Evolutionary conservation across 1,284 basidiomycete species (phyloP).

Genomic region (Tetrapyrgos nigripes): DNA sequence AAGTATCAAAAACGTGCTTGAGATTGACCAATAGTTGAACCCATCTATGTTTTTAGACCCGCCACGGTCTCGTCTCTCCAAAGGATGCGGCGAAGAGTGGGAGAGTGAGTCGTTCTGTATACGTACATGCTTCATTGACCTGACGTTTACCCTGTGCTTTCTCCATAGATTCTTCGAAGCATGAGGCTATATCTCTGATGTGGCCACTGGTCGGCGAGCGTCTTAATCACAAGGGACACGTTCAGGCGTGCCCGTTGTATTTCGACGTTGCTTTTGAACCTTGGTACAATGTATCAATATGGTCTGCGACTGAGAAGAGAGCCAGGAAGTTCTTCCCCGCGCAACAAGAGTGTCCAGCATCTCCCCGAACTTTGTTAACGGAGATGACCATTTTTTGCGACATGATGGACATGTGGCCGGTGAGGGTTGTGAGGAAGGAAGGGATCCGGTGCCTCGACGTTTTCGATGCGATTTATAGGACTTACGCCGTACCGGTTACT

Average conservation of each 20-base stretch:
- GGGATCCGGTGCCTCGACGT: conserved; percentile 60
- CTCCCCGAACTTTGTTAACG: conserved; percentile 9
- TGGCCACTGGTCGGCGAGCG: conserved; percentile 8
- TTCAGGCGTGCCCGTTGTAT: background rate
- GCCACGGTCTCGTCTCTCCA: background rate
- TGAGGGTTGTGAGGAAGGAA: conserved; percentile 45
- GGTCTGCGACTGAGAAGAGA: conserved; percentile 2
- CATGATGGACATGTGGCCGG: conserved; percentile 40
- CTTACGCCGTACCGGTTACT: conserved; percentile 51
- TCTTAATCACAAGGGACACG: background rate
- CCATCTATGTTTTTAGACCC: background rate
- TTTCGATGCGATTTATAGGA: conserved; percentile 57
- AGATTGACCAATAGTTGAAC: background rate
- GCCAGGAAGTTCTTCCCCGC: background rate
- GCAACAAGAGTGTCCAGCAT: conserved; percentile 6
- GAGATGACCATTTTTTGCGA: conserved; percentile 10
- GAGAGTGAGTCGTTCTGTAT: too few relatives aligned
- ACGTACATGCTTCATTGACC: too few relatives aligned
- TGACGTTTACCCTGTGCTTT: too few relatives aligned
- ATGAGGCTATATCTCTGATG: conserved; percentile 2
- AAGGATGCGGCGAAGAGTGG: too few relatives aligned
- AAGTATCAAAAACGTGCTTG: background rate
- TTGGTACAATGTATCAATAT: background rate
- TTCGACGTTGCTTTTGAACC: conserved; percentile 16
- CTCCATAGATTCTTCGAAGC: too few relatives aligned